Evolutionary conservation across 75 land plant genomes (phyloP).

Genomic region (Cryptomeria japonica): DNA sequence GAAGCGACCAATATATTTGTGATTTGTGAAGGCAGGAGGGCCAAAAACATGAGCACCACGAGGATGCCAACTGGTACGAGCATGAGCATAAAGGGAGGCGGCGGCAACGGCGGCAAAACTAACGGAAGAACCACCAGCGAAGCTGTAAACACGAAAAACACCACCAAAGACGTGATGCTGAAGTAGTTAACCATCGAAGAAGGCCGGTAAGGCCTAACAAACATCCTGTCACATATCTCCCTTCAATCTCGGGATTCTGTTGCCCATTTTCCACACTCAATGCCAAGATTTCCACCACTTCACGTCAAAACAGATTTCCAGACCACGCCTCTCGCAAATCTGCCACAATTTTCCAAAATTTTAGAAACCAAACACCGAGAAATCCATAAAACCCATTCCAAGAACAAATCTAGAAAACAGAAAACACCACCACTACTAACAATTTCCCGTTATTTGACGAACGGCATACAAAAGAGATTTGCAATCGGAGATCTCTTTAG

Average conservation of each 20-base stretch:
- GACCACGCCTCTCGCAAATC: not conserved
- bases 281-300: not conserved
- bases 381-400: no score
- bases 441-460: not conserved
- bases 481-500: no score
- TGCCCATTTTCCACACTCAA: not conserved
- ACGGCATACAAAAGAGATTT: not conserved
- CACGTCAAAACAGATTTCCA: not conserved
- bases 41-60: not conserved
- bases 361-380: not conserved
- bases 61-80: not conserved
- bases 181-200: slow-evolving; percentile 5
- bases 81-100: slow-evolving; percentile 2
- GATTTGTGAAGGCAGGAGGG: slow-evolving; percentile 5
- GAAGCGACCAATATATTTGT: not conserved
- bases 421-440: not conserved
- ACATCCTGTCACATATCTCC: not conserved
- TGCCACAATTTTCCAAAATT: not conserved
- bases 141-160: not conserved
- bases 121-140: not conserved
- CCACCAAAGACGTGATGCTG: slow-evolving; percentile 6
- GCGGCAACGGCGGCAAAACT: slow-evolving; percentile 8
- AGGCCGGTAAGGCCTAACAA: not conserved
- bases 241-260: not conserved
- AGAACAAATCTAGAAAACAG: not conserved